A percentile compares a stretch with the other conserved stretches of the same genome.
phyloP scores from a whole-genome alignment of 2,329 filamentous ascomycete genomes.

The Trichoderma sp. region DNA sequence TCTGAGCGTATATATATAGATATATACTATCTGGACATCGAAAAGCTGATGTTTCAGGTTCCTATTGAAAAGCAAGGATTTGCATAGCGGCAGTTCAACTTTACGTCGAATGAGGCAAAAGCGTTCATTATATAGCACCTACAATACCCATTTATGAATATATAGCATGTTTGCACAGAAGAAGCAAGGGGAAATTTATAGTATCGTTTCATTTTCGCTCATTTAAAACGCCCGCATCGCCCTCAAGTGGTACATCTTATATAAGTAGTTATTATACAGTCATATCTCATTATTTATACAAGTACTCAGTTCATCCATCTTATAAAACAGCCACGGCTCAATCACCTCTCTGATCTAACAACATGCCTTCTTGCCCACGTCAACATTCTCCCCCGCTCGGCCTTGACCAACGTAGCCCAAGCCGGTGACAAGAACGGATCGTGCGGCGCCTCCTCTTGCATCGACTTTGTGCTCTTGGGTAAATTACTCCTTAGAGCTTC shows the following conservation, averaged over 20 bases:
- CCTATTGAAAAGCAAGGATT: neutral
- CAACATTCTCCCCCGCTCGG: conserved; percentile 21
- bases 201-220: neutral
- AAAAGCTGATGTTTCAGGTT: neutral
- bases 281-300: neutral
- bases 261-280: conserved; percentile 5
- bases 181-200: neutral
- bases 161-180: neutral
- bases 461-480: neutral
- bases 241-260: conserved; percentile 1
- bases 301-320: neutral
- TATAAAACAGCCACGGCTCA: neutral
- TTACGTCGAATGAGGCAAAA: neutral
- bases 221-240: neutral
- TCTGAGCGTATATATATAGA: neutral
- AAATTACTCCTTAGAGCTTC: conserved; percentile 19
- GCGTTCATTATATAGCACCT: neutral
- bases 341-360: neutral
- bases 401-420: conserved; percentile 30
- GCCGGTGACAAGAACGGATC: conserved; percentile 31
- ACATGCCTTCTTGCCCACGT: conserved; percentile 20
- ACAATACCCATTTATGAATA: conserved; percentile 7
- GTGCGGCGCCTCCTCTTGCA: neutral
- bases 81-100: neutral
- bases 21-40: neutral